phyloP scores from a whole-genome alignment of 148 eudicot species.

The Chenopodium formosanum region DNA sequence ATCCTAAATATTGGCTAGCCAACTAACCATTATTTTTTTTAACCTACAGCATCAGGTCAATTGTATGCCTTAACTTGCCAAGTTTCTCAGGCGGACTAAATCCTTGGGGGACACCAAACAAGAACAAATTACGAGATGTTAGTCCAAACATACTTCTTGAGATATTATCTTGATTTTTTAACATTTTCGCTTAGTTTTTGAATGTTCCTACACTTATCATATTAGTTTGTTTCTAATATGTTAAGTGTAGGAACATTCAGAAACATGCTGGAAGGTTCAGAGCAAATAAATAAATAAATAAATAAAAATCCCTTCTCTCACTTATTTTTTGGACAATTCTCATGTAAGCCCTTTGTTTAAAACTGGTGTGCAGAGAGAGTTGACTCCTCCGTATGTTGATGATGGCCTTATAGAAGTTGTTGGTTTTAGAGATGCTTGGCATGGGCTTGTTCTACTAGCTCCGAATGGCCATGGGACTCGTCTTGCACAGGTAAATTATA shows the following conservation, averaged over 20 bases:
- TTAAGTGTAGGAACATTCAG: no score
- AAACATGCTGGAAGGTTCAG: no score
- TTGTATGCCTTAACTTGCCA: slow-evolving; percentile 93
- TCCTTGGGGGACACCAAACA: slow-evolving; percentile 94
- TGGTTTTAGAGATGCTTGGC: slow-evolving; percentile 98
- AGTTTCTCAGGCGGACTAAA: slow-evolving; percentile 97
- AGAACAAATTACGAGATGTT: slow-evolving; percentile 56
- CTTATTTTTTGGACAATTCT: not conserved
- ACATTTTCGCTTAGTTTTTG: not conserved
- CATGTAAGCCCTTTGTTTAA: not conserved
- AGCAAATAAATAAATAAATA: no score
- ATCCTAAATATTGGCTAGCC: not conserved
- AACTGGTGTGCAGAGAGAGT: slow-evolving; percentile 51
- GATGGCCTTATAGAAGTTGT: slow-evolving; percentile 90
- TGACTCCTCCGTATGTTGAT: slow-evolving; percentile 82
- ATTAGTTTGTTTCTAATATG: no score
- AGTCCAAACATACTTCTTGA: slow-evolving; percentile 23
- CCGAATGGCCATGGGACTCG: slow-evolving; percentile 97
- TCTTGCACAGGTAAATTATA: slow-evolving; percentile 79
- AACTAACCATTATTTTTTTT: slow-evolving; percentile 12
- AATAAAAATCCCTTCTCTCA: no score
- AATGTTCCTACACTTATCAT: no score
- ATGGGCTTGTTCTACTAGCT: slow-evolving; percentile 79
- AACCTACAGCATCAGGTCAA: slow-evolving; percentile 74
- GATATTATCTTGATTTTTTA: not conserved